A percentile compares a stretch with the other conserved stretches of the same genome.
Conservation (phyloP, 257 asterid genomes). For the Thymus mandschuricus region DNA sequence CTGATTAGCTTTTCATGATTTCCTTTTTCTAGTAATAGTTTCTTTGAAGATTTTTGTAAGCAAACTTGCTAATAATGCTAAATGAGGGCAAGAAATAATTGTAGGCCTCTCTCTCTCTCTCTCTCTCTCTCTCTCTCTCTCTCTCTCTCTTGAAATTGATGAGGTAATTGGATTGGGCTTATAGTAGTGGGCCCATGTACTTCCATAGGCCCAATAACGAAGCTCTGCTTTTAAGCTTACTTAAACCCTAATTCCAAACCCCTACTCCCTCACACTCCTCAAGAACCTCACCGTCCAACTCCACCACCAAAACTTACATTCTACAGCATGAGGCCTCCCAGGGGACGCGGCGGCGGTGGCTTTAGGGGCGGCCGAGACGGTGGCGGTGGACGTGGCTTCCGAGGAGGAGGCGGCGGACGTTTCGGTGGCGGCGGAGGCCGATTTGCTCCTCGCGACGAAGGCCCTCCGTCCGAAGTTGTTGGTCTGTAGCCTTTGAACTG, state of each 20-base stretch:
- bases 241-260: not conserved
- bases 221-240: not conserved
- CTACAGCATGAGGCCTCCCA: slow-evolving; percentile 82
- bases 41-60: too few relatives aligned
- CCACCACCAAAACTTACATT: not conserved
- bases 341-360: slow-evolving; percentile 90
- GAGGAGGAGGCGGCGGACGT: slow-evolving; percentile 65
- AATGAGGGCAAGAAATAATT: too few relatives aligned
- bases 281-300: not conserved
- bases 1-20: too few relatives aligned
- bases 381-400: slow-evolving; percentile 61
- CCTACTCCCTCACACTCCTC: not conserved
- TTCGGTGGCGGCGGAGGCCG: slow-evolving; percentile 46
- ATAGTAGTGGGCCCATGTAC: not conserved
- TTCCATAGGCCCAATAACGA: not conserved
- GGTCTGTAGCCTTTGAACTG: slow-evolving; percentile 45
- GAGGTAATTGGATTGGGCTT: too few relatives aligned
- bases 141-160: too few relatives aligned
- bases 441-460: slow-evolving; percentile 63
- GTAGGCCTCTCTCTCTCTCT: too few relatives aligned
- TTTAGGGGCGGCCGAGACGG: slow-evolving; percentile 75
- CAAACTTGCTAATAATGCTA: too few relatives aligned
- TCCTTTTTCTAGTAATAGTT: not conserved
- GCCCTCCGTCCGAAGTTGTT: slow-evolving; percentile 69
- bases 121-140: too few relatives aligned